Evolutionary conservation across 441 rosid genomes (phyloP).

Genomic region (Monsonia emarginata): DNA sequence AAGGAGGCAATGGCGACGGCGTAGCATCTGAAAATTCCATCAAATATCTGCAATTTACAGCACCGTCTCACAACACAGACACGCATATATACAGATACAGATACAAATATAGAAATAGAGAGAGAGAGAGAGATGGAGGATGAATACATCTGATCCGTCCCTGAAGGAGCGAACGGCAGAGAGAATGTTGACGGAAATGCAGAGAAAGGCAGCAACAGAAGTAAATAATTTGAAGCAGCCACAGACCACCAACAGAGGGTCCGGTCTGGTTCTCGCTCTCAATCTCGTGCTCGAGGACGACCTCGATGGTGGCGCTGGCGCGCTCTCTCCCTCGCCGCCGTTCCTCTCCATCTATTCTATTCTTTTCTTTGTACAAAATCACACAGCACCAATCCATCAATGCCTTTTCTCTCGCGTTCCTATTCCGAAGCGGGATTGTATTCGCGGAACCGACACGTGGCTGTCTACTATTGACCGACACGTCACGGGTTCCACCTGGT

Average conservation of each 20-base stretch:
- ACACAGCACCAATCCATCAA: no score
- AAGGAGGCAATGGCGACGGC: slow-evolving; percentile 59
- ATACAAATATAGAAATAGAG: not conserved
- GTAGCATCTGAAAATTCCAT: slow-evolving; percentile 63
- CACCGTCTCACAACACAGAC: no score
- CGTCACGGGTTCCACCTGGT: not conserved
- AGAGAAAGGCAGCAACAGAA: not conserved
- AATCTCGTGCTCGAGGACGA: not conserved
- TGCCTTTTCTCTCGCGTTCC: not conserved
- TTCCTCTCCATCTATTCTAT: not conserved
- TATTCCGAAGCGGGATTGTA: no score
- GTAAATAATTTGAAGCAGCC: not conserved
- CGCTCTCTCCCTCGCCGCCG: not conserved
- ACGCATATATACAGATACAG: not conserved
- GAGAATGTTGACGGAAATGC: not conserved
- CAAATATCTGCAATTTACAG: not conserved
- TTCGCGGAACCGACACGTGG: not conserved
- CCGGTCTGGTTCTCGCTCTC: not conserved
- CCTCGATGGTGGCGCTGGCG: not conserved
- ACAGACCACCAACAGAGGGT: not conserved
- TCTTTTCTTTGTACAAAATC: not conserved
- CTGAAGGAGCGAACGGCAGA: not conserved
- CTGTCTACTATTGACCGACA: not conserved
- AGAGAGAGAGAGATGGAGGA: not conserved
- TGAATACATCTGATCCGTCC: not conserved